A percentile compares a stretch with the other conserved stretches of the same genome.
These are phyloP conservation scores for Turnera subulata DNA, from an alignment of 345 rosid species.

Conservation along the genomic window DNA sequence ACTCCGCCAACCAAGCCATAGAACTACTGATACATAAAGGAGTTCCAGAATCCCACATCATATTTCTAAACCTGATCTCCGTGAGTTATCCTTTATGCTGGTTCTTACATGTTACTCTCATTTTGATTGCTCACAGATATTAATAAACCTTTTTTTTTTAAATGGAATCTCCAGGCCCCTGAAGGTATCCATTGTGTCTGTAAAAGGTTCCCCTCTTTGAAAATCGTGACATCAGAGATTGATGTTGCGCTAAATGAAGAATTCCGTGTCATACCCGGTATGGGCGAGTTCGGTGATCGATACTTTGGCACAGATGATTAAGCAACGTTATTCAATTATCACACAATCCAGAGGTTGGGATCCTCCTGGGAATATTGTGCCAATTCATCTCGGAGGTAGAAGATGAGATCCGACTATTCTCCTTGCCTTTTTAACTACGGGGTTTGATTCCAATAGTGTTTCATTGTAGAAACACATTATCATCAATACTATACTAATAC, in stretches of 20 bases:
- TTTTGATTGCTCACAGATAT: neutral
- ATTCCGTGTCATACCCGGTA: slow-evolving; percentile 88
- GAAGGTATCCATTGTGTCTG: slow-evolving; percentile 94
- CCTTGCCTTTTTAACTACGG: too few species aligned
- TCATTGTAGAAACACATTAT: too few species aligned
- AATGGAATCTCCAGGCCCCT: slow-evolving; percentile 61
- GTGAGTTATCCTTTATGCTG: slow-evolving; percentile 36
- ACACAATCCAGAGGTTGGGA: too few species aligned
- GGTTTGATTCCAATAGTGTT: too few species aligned
- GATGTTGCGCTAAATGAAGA: slow-evolving; percentile 80
- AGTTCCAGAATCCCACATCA: slow-evolving; percentile 94
- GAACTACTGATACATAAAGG: slow-evolving; percentile 83
- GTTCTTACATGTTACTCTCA: neutral
- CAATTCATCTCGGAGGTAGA: too few species aligned
- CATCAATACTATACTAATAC: too few species aligned
- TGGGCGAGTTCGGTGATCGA: slow-evolving; percentile 98
- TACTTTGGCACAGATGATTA: slow-evolving; percentile 97
- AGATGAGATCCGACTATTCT: too few species aligned
- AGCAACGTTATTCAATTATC: too few species aligned
- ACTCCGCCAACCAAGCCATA: slow-evolving; percentile 93
- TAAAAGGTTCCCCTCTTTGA: slow-evolving; percentile 75
- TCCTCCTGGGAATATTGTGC: too few species aligned
- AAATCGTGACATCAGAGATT: slow-evolving; percentile 95
- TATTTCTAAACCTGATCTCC: slow-evolving; percentile 88
- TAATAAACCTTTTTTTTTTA: slow-evolving; percentile 3